Evolutionary conservation across 495 filamentous ascomycete species (phyloP).

Genomic region (Lophium mytilinum): DNA sequence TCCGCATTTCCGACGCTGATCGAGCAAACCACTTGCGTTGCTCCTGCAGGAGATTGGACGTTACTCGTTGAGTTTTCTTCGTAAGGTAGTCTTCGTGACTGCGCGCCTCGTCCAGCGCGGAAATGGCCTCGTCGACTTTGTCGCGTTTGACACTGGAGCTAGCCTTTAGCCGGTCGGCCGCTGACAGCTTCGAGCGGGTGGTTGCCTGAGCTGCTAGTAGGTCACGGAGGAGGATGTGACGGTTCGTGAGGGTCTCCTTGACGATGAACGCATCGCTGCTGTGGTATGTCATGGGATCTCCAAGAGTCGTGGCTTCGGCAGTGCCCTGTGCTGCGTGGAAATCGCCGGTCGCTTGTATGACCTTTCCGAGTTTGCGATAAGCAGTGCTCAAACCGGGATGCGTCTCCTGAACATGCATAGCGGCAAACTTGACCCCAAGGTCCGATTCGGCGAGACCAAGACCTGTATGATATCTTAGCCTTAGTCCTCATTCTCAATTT

Average conservation of each 20-base stretch:
- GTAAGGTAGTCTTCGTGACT: slow-evolving; percentile 67
- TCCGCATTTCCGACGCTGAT: slow-evolving; percentile 70
- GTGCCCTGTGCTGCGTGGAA: slow-evolving; percentile 97
- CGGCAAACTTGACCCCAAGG: slow-evolving; percentile 78
- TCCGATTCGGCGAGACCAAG: slow-evolving; percentile 90
- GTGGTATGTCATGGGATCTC: slow-evolving; percentile 90
- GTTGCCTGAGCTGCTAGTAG: slow-evolving; percentile 77
- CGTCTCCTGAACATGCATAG: slow-evolving; percentile 79
- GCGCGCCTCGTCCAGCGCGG: slow-evolving; percentile 76
- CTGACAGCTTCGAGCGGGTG: slow-evolving; percentile 67
- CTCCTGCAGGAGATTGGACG: slow-evolving; percentile 78
- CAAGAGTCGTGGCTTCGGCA: slow-evolving; percentile 88
- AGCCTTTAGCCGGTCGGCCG: slow-evolving; percentile 80
- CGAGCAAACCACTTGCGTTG: slow-evolving; percentile 85
- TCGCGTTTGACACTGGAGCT: slow-evolving; percentile 76
- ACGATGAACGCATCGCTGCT: slow-evolving; percentile 95
- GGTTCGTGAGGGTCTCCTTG: slow-evolving; percentile 97
- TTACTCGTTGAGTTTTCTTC: slow-evolving; percentile 79
- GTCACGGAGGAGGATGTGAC: slow-evolving; percentile 95
- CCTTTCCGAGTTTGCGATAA: slow-evolving; percentile 89
- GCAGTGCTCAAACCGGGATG: slow-evolving; percentile 81
- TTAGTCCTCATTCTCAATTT: no score
- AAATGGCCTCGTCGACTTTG: slow-evolving; percentile 94
- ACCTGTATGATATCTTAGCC: slow-evolving; percentile 41
- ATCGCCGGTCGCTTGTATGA: slow-evolving; percentile 86